A percentile compares a stretch with the other conserved stretches of the same genome.
phyloP scores from a whole-genome alignment of 257 asterid genomes.

The Ophiorrhiza pumila region DNA sequence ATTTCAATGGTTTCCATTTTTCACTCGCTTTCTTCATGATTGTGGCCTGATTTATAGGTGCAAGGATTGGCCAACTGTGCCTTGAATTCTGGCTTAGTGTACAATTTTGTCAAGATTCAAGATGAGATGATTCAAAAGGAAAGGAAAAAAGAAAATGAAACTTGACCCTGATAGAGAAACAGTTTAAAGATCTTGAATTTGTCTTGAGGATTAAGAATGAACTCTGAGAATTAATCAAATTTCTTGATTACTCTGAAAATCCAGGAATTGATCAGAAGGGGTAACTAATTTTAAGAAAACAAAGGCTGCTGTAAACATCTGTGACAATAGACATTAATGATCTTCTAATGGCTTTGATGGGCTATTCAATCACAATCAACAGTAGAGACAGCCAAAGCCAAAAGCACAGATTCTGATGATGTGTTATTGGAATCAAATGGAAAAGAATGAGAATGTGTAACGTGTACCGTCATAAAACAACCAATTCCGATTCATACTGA shows the following conservation, averaged over 20 bases:
- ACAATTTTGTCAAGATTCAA: neutral
- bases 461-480: neutral
- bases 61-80: neutral
- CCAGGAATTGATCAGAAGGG: neutral
- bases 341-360: conserved; percentile 1
- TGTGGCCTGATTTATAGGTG: neutral
- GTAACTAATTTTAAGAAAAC: neutral
- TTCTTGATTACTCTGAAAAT: neutral
- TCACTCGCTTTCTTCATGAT: neutral
- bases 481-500: conserved; percentile 14
- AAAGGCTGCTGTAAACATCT: neutral
- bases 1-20: neutral
- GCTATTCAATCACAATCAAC: conserved; percentile 18
- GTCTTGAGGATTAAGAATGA: neutral
- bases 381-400: conserved; percentile 52
- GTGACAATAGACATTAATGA: neutral
- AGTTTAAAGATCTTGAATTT: neutral
- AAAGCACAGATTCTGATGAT: conserved; percentile 36
- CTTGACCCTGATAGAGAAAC: neutral
- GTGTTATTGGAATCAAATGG: neutral
- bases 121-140: too few relatives aligned
- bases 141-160: neutral
- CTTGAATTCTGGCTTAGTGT: neutral
- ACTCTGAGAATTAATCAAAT: neutral
- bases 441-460: conserved; percentile 4